Evolutionary conservation across 352 stramenopile genomes (phyloP), one percentile per base, ranked within the genome.

Genomic region (Globisporangium parvum): DNA sequence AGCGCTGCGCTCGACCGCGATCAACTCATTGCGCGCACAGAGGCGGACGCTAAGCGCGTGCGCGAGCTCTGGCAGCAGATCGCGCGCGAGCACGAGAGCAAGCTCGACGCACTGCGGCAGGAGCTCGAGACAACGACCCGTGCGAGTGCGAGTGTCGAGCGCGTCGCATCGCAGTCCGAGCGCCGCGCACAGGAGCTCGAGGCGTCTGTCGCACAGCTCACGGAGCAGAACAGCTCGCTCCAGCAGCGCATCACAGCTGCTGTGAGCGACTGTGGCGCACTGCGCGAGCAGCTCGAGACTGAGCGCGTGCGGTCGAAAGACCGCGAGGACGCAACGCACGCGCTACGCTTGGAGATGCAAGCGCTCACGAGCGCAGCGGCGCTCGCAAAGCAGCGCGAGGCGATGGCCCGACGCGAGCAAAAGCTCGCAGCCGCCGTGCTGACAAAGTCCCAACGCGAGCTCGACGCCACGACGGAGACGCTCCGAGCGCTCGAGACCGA

Each of bases 41-140:
- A 93, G 60, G 77, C 64, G 15, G 80, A 91, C 37, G 83, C 83
- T 0, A 78, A 73, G 55, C 75, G 80, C 31, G 71, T 93, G 49
- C 67, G 80, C n/a, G 76, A 87, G 54, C 62, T 93, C 20, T 91
- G 80, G 79, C 74, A 86, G 47, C 78, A 91, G 65, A 89, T 91
- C 58, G 74, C 70, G 33, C 69, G 64, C 24, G 79, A 91, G 61
- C 80, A 93, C 55, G 68, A 83, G 51, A 70, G 67, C 5, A 74
- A 91, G 59, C 59, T 80, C 11, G 67, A 77, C 44, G 55, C 60
- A 6, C 54, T 87, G 11, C 64, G 66, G 11, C 56, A 66, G 15
- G 73, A 87, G 47, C 61, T 89, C 12, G 55, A 79, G 2, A 67
- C 64, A 21, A 55, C 62, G 10, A 59, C 66, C 9, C 60, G 80